Evolutionary conservation across 306 rosid species (phyloP).

Genomic region (Fragaria nilgerrensis): DNA sequence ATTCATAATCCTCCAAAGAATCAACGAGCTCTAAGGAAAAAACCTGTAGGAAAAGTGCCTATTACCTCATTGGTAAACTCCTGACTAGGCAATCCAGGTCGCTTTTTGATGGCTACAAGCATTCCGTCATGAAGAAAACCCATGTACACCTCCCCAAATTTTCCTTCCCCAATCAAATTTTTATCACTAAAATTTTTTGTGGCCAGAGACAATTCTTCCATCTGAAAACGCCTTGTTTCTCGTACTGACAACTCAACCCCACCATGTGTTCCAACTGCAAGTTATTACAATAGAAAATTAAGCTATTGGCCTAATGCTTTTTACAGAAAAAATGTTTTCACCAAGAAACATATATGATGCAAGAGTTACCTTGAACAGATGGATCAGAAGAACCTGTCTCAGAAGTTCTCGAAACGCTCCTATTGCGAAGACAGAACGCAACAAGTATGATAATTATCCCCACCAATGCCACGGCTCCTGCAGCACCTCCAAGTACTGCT

Average conservation of each 20-base stretch:
- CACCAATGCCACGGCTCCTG: conserved; percentile 95
- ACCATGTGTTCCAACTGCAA: conserved; percentile 64
- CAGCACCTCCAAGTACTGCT: conserved; percentile 89
- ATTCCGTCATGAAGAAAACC: conserved; percentile 93
- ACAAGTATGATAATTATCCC: conserved; percentile 58
- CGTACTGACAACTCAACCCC: conserved; percentile 57
- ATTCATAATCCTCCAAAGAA: not conserved
- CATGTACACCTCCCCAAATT: conserved; percentile 82
- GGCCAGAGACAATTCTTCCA: conserved; percentile 77
- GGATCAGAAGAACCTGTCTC: conserved; percentile 97
- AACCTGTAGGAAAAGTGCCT: not conserved
- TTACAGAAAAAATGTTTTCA: conserved; percentile 6
- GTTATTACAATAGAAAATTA: conserved; percentile 21
- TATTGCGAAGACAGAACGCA: conserved; percentile 52
- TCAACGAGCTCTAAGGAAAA: not conserved
- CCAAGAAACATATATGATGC: conserved; percentile 4
- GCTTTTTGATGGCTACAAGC: conserved; percentile 86
- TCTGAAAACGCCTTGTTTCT: conserved; percentile 71
- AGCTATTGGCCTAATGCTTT: not conserved
- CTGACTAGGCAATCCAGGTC: conserved; percentile 59
- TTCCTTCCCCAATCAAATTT: conserved; percentile 81
- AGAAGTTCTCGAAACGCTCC: conserved; percentile 63
- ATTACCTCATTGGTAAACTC: conserved; percentile 80
- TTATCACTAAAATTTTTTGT: conserved; percentile 70
- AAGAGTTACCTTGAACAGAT: conserved; percentile 67